Conservation (phyloP, 164 flowering plant genomes). For the Aristolochia contorta region DNA sequence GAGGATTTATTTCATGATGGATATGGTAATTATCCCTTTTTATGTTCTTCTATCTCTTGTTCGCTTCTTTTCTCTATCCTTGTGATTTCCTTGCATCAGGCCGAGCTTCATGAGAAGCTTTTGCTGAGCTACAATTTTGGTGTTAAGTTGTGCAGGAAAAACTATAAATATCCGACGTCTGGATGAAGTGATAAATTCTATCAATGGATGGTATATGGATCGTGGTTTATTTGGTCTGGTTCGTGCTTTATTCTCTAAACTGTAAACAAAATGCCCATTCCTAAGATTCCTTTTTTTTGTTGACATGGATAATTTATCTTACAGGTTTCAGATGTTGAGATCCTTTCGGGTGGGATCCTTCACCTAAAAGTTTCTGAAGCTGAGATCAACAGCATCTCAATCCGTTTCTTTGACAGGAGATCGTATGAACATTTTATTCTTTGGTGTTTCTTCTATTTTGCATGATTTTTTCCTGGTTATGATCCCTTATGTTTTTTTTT, state of each 20-base stretch:
- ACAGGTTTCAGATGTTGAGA: slow-evolving; percentile 88
- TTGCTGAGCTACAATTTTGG: slow-evolving; percentile 23
- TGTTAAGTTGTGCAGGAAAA: slow-evolving; percentile 93
- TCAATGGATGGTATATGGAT: slow-evolving; percentile 94
- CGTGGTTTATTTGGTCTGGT: slow-evolving; percentile 96
- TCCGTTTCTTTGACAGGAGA: slow-evolving; percentile 82
- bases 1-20: slow-evolving; percentile 85
- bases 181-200: slow-evolving; percentile 78
- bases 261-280: not conserved
- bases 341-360: slow-evolving; percentile 91
- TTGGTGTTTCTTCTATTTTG: slow-evolving; percentile 1
- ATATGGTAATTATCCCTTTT: slow-evolving; percentile 48
- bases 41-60: not conserved
- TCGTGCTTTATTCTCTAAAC: slow-evolving; percentile 16
- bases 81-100: not conserved
- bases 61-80: not conserved
- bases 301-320: not conserved
- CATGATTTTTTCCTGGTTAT: not conserved
- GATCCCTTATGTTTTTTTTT: not conserved
- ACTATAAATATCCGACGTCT: slow-evolving; percentile 73
- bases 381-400: slow-evolving; percentile 78
- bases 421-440: slow-evolving; percentile 56
- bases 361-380: slow-evolving; percentile 88
- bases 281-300: not conserved
- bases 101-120: slow-evolving; percentile 10